Base-by-base conservation (phyloP, 129 eudicot genomes). In the Centaurea solstitialis region DNA sequence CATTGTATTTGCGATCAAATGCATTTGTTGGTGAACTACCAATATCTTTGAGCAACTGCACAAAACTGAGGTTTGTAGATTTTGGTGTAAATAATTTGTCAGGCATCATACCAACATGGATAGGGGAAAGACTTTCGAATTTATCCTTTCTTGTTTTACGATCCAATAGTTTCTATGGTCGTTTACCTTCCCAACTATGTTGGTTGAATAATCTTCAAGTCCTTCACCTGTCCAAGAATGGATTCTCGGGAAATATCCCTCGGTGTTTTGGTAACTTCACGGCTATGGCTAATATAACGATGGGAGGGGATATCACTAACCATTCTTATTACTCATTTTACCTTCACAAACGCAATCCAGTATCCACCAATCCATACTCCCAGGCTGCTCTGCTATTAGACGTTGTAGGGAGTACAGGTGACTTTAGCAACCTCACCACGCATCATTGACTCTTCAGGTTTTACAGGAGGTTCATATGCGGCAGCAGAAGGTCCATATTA, bases 101-200 rank as follows among this genome's bases (percentile, higher is more conserved):
- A 2, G 87, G 84, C 21, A n/a, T 35, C 3, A 28, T 81, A 4
- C 88, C 83, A 2, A 0, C 79, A 10, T 85, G 85, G 85, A 65
- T 85, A 4, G 85, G 85, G 13, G 68, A 57, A n/a, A 30, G 35
- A 5, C 47, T 80, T 5, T 4, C 28, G 10, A 5, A 4, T 3
- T 47, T 85, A 28, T 43, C 8, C 22, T 30, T 67, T 64, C 67
- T 85, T 3, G 37, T 65, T 59, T 47, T 85, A 3, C 26, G 75
- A 20, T 66, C 74, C 9, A 80, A 85, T 35, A 7, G 28, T 1
- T 85, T 85, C 33, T 0, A 0, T 17, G 85, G 88, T 40, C 24
- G 26, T 15, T 77, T 77, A 24, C 86, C 86, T 7, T 61, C 47
- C 78, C 62, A n/a, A 13, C n/a, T 79, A 40, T 73, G 87, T 53